Evolutionary conservation across 768 basidiomycete genomes (phyloP).

Genomic region (Hirschioporus abietinus): DNA sequence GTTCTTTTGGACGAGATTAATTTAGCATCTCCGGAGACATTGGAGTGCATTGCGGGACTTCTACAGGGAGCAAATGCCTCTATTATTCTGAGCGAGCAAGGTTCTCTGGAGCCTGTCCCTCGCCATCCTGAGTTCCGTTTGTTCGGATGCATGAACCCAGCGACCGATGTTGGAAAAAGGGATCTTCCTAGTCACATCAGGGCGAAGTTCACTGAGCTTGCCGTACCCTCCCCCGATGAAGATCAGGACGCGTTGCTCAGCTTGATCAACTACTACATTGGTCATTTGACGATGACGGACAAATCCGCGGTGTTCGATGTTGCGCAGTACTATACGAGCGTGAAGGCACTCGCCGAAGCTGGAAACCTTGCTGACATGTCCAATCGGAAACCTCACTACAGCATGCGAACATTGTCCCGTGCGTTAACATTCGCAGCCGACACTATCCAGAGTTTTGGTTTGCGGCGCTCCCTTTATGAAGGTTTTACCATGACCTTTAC

Average conservation of each 20-base stretch:
- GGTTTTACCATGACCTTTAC: conserved; percentile 98
- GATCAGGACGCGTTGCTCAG: conserved; percentile 85
- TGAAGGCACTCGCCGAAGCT: conserved; percentile 68
- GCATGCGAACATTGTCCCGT: conserved; percentile 91
- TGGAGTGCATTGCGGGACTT: conserved; percentile 88
- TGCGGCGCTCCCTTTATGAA: conserved; percentile 90
- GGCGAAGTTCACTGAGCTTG: conserved; percentile 90
- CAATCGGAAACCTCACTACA: conserved; percentile 91
- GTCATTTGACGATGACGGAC: conserved; percentile 75
- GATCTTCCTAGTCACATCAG: conserved; percentile 90
- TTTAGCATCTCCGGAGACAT: conserved; percentile 86
- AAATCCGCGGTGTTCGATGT: conserved; percentile 84
- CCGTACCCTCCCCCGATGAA: conserved; percentile 89
- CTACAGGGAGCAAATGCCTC: conserved; percentile 83
- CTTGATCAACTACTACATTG: conserved; percentile 89
- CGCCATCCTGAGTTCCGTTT: conserved; percentile 94
- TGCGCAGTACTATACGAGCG: conserved; percentile 81
- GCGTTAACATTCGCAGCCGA: conserved; percentile 89
- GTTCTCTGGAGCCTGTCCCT: conserved; percentile 81
- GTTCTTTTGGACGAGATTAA: conserved; percentile 96
- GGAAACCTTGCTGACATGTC: conserved; percentile 89
- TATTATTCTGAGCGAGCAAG: conserved; percentile 90
- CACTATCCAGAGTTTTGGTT: conserved; percentile 65
- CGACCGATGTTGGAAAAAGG: conserved; percentile 97
- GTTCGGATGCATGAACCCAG: conserved; percentile 99